These are phyloP conservation scores for Penicillium antarcticum DNA, from an alignment of 495 filamentous ascomycete species.

Conservation along the genomic window DNA sequence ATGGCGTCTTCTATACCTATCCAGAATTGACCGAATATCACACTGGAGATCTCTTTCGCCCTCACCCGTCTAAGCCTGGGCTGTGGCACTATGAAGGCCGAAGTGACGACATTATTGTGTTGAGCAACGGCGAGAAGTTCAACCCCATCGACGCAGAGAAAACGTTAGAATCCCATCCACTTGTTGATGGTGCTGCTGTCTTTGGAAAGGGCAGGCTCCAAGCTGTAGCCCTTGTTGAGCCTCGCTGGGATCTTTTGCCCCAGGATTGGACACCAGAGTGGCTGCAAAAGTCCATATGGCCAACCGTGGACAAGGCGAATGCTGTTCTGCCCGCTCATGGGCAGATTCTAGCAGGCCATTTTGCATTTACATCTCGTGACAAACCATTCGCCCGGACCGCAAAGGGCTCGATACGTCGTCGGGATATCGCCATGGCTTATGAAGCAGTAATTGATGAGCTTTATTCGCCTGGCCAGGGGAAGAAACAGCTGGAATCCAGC, in stretches of 20 bases:
- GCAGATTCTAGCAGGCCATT: slow-evolving; percentile 3
- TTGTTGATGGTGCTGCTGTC: slow-evolving; percentile 3
- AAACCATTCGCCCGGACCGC: slow-evolving; percentile 49
- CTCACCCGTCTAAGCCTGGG: slow-evolving; percentile 43
- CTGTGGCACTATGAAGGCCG: slow-evolving; percentile 53
- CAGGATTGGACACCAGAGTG: slow-evolving; percentile 38
- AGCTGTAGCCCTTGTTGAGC: slow-evolving; percentile 6
- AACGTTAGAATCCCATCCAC: neutral
- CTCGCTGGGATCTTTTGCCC: neutral
- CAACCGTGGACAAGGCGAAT: slow-evolving; percentile 34
- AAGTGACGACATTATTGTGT: slow-evolving; percentile 40
- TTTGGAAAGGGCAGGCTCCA: slow-evolving; percentile 9
- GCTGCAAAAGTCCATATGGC: slow-evolving; percentile 51
- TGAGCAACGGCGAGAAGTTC: slow-evolving; percentile 14
- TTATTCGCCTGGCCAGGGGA: slow-evolving; percentile 21
- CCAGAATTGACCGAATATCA: slow-evolving; percentile 38
- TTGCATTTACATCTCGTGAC: slow-evolving; percentile 30
- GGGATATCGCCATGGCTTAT: slow-evolving; percentile 43
- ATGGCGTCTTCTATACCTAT: slow-evolving; percentile 19
- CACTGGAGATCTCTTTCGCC: slow-evolving; percentile 53
- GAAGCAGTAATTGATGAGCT: slow-evolving; percentile 46
- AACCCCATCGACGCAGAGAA: slow-evolving; percentile 11
- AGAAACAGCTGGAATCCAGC: neutral
- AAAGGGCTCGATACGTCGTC: slow-evolving; percentile 53
- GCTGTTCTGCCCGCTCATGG: slow-evolving; percentile 4